Percentiles rank a stretch among this genome's conserved stretches.
phyloP scores from a whole-genome alignment of 2,329 filamentous ascomycete species.

The Aspergillus arachidicola region DNA sequence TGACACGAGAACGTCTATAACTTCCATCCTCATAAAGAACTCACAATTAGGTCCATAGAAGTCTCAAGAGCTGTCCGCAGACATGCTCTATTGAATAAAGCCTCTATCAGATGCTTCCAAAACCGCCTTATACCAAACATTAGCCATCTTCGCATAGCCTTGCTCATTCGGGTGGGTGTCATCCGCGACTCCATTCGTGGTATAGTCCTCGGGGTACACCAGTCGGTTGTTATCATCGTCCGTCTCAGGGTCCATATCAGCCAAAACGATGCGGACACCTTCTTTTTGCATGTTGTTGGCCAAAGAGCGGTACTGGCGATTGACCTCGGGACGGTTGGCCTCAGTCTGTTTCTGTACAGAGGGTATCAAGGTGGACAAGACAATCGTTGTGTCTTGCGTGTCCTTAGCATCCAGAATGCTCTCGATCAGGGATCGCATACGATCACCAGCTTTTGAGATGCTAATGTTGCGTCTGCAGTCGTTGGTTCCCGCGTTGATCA shows the following conservation, averaged over 20 bases:
- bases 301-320: conserved; percentile 28
- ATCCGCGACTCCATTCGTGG: conserved; percentile 21
- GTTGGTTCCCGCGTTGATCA: conserved; percentile 38
- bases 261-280: conserved; percentile 26
- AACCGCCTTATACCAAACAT: conserved; percentile 31
- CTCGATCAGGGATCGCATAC: conserved; percentile 30
- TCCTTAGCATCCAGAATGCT: conserved; percentile 19
- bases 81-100: neutral
- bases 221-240: neutral
- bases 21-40: neutral
- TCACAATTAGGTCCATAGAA: too few species aligned
- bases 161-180: conserved; percentile 25
- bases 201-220: conserved; percentile 9
- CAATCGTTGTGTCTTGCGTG: conserved; percentile 31
- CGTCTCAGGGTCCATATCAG: conserved; percentile 26
- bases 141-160: conserved; percentile 32
- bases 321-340: conserved; percentile 18
- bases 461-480: conserved; percentile 31
- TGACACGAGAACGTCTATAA: neutral
- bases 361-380: conserved; percentile 38
- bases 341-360: conserved; percentile 12
- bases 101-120: neutral
- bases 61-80: neutral
- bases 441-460: conserved; percentile 19
- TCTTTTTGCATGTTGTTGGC: conserved; percentile 22